These are phyloP conservation scores for Cladosporium velox DNA, from an alignment of 2,329 filamentous ascomycete genomes.

Conservation along the genomic window DNA sequence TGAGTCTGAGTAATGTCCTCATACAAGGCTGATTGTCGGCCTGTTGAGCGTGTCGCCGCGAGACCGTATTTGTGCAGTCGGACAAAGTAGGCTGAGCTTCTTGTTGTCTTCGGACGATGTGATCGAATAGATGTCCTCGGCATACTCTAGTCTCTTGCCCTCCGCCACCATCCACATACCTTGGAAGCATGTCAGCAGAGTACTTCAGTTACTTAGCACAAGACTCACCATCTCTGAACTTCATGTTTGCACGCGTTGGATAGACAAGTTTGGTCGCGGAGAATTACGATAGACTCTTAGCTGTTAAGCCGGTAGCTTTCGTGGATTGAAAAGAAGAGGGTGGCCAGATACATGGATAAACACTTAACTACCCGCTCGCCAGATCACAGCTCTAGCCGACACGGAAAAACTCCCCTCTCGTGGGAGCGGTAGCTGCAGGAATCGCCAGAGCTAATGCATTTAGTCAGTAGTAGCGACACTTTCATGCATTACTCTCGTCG, in stretches of 20 bases:
- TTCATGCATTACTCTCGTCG: not conserved
- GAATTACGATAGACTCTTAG: not conserved
- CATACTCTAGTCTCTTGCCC: conserved; percentile 63
- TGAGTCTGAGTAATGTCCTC: conserved; percentile 34
- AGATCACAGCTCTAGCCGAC: conserved; percentile 14
- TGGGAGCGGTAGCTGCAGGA: conserved; percentile 10
- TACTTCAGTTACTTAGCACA: too few relatives aligned
- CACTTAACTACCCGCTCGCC: not conserved
- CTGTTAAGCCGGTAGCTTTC: not conserved
- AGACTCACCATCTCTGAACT: conserved; percentile 18
- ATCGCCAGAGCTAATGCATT: not conserved
- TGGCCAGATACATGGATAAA: not conserved
- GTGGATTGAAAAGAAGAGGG: not conserved
- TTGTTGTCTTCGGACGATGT: conserved; percentile 49
- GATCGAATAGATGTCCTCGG: conserved; percentile 63
- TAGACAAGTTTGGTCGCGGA: not conserved
- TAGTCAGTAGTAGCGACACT: not conserved
- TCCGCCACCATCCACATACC: conserved; percentile 67
- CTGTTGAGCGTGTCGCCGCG: conserved; percentile 58
- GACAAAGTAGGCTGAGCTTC: conserved; percentile 58
- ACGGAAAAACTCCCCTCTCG: conserved; percentile 17
- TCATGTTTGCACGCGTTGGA: not conserved
- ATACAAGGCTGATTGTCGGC: conserved; percentile 53
- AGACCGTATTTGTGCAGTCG: conserved; percentile 56
- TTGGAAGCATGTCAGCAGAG: conserved; percentile 25